Conservation (phyloP, 331 rosid genomes). For the Pyracantha coccinea region DNA sequence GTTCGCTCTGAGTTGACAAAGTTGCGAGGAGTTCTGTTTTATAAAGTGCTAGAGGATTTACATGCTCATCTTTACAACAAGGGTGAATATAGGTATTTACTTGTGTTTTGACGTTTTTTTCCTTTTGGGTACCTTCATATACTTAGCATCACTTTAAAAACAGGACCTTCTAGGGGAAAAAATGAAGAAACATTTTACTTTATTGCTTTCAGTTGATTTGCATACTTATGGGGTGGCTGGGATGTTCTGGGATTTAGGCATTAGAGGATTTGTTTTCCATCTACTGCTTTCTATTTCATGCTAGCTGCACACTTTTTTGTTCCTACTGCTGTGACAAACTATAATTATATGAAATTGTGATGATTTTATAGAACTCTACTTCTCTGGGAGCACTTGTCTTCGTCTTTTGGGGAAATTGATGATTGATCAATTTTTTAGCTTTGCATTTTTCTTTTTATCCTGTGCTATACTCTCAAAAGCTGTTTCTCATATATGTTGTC, state of each 20-base stretch:
- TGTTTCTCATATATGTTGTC: not conserved
- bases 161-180: not conserved
- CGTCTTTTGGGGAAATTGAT: not conserved
- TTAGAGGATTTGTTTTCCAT: not conserved
- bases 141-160: not conserved
- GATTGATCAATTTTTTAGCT: not conserved
- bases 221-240: not conserved
- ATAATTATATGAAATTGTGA: not conserved
- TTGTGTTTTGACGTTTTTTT: conserved; percentile 1
- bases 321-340: not conserved
- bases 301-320: not conserved
- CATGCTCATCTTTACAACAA: conserved; percentile 92
- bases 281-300: not conserved
- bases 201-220: not conserved
- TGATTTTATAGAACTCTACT: conserved; percentile 4
- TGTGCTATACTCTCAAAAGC: not conserved
- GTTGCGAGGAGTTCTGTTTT: conserved; percentile 86
- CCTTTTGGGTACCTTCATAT: not conserved
- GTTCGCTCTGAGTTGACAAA: conserved; percentile 93
- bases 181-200: not conserved
- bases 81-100: conserved; percentile 86
- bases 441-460: not conserved
- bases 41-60: conserved; percentile 88
- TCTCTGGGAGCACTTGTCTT: not conserved
- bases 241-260: not conserved